phyloP scores from a whole-genome alignment of 805 yeast genomes.

The Wickerhamomyces queroliae region DNA sequence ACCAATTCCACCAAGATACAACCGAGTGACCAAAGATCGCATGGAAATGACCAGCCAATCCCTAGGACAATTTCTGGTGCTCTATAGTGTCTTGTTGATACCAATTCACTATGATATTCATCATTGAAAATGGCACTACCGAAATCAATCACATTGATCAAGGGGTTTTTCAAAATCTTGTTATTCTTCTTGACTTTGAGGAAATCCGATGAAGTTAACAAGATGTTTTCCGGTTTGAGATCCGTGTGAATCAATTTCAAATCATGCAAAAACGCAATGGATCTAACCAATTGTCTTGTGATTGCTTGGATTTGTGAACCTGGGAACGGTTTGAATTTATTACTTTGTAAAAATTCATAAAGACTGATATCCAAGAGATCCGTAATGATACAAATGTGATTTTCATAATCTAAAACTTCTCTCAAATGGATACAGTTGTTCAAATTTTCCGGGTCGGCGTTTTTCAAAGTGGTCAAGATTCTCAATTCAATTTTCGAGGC shows the following conservation, averaged over 20 bases:
- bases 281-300: slow-evolving; percentile 75
- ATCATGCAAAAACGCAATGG: slow-evolving; percentile 87
- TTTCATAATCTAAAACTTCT: slow-evolving; percentile 88
- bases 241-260: slow-evolving; percentile 91
- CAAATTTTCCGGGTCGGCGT: slow-evolving; percentile 55
- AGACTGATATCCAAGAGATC: slow-evolving; percentile 80
- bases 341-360: slow-evolving; percentile 84
- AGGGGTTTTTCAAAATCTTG: slow-evolving; percentile 65
- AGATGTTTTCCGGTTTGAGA: slow-evolving; percentile 90
- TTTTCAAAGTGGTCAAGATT: slow-evolving; percentile 66
- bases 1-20: slow-evolving; percentile 87
- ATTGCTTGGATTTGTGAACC: slow-evolving; percentile 89
- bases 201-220: slow-evolving; percentile 27
- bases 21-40: slow-evolving; percentile 97
- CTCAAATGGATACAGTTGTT: slow-evolving; percentile 80
- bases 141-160: slow-evolving; percentile 87
- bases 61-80: slow-evolving; percentile 97
- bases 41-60: slow-evolving; percentile 94
- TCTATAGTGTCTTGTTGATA: slow-evolving; percentile 92
- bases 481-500: slow-evolving; percentile 92
- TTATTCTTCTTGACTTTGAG: slow-evolving; percentile 18
- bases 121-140: slow-evolving; percentile 95
- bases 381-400: slow-evolving; percentile 92
- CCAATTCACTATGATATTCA: slow-evolving; percentile 88
- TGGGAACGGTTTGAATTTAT: slow-evolving; percentile 85